Conservation (phyloP, 139 green algal genomes). For the Micromonas commoda region DNA sequence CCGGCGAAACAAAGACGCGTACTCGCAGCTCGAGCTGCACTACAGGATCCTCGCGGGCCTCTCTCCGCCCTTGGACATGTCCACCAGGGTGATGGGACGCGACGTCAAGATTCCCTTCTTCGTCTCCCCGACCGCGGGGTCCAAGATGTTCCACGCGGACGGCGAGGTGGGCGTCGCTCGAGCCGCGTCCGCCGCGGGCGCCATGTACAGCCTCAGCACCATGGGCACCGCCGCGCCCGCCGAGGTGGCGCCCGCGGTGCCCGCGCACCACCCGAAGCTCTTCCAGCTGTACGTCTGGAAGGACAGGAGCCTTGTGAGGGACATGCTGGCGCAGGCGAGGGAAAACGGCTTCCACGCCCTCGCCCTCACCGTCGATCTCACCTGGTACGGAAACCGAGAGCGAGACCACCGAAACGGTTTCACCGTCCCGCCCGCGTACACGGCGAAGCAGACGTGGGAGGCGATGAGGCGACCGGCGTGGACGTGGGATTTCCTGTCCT, state of each 20-base stretch:
- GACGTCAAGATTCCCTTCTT: conserved; percentile 24
- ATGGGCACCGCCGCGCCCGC: conserved; percentile 3
- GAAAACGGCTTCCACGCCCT: conserved; percentile 18
- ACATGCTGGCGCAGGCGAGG: conserved; percentile 8
- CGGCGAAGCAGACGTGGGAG: conserved; percentile 7
- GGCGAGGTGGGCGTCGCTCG: conserved; percentile 20
- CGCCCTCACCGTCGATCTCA: conserved; percentile 26
- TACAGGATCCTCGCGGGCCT: conserved; percentile 14
- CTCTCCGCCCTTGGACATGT: conserved; percentile 22
- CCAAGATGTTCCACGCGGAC: conserved; percentile 27
- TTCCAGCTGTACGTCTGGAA: conserved; percentile 38
- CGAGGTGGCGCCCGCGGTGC: background rate
- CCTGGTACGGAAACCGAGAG: conserved; percentile 32
- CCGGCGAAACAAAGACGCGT: background rate
- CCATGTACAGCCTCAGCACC: conserved; percentile 22
- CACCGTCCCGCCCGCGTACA: conserved; percentile 21
- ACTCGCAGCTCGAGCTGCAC: conserved; percentile 19
- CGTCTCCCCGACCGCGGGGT: conserved; percentile 22
- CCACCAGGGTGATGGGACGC: background rate
- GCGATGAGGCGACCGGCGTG: conserved; percentile 17
- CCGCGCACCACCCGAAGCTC: conserved; percentile 3
- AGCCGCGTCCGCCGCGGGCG: background rate
- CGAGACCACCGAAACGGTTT: conserved; percentile 29
- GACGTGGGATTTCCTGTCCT: conserved; percentile 33
- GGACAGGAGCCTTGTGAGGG: conserved; percentile 4